Base-by-base conservation (phyloP, 805 yeast species). In the Wickerhamiella occidentalis region DNA sequence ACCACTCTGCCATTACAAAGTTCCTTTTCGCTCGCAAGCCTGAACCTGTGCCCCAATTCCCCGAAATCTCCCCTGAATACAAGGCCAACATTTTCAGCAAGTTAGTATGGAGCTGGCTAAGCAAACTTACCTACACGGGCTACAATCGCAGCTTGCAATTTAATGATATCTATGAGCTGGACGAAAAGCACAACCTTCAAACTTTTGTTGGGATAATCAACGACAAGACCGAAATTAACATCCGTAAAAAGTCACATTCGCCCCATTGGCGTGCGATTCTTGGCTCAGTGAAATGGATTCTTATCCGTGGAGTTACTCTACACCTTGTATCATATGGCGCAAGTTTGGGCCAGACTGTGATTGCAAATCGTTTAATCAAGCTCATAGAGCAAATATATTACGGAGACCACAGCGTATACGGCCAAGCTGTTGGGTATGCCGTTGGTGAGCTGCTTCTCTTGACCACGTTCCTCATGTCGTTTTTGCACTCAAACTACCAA, bases 341-440 rank as follows among this genome's bases (percentile, higher is more conserved):
- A 9, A 59, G 56, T 18, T 37, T 58, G 8, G 57, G 59, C 6
- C 53, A 56, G 52, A 48, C 62, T 7, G 44, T 58, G 9, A 54
- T 58, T 36, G 54, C 59, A 35, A 51, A 61, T 2, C 47, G 52
- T 2, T 41, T 56, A 1, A 56, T 58, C n/a, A 35, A 19, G 30
- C 28, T 25, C 18, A 35, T 51, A 13, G 11, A 33, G 1, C 50
- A 51, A n/a, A 52, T 58, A 9, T 57, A 58, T 45, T 2, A 19
- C 9, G 42, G 41, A 2, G 25, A 17, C 8, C 22, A 11, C 30
- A 17, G 19, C n/a, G 33, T 26, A 6, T 33, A 45, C 12, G 44
- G 49, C 21, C 68, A 65, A 38, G 95, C 95, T 51, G 70, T 83
- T 17, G 95, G 92, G 7, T 82, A 76, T 56, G 81, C 88, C 7